Conservation (phyloP, 2,329 filamentous ascomycete genomes). For the Epicoccum sorghinum region DNA sequence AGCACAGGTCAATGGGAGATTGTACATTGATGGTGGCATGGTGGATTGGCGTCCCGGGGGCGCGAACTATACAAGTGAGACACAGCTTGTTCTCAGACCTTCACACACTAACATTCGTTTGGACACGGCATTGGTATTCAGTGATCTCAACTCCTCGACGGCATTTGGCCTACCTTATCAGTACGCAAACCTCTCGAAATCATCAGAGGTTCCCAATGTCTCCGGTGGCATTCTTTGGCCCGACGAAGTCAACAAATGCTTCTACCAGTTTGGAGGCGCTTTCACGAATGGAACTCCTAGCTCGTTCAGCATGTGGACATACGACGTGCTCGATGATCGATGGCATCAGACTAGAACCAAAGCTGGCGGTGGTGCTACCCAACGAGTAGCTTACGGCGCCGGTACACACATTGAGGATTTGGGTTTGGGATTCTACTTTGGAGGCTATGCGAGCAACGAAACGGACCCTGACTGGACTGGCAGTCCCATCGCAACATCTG, state of each 20-base stretch:
- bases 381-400: constrained; percentile 62
- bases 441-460: constrained; percentile 65
- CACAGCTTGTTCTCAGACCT: background rate
- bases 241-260: constrained; percentile 66
- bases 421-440: constrained; percentile 66
- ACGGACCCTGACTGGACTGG: constrained; percentile 61
- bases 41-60: constrained; percentile 62
- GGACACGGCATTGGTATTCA: constrained; percentile 64
- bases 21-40: constrained; percentile 69
- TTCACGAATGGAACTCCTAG: constrained; percentile 51
- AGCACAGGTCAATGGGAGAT: constrained; percentile 62
- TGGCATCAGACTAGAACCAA: constrained; percentile 59
- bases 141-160: constrained; percentile 58
- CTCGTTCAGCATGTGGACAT: constrained; percentile 60
- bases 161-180: constrained; percentile 57
- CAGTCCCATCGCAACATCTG: constrained; percentile 55
- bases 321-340: constrained; percentile 62
- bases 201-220: constrained; percentile 60
- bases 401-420: constrained; percentile 61
- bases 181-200: constrained; percentile 65
- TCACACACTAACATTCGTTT: background rate
- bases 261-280: constrained; percentile 69
- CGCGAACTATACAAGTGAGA: constrained; percentile 56
- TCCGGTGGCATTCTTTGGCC: constrained; percentile 61
- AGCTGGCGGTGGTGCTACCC: constrained; percentile 46